A percentile compares a stretch with the other conserved stretches of the same genome.
Evolutionary conservation across 208 protist genomes (phyloP).

Genomic region (Leishmania martiniquensis): DNA sequence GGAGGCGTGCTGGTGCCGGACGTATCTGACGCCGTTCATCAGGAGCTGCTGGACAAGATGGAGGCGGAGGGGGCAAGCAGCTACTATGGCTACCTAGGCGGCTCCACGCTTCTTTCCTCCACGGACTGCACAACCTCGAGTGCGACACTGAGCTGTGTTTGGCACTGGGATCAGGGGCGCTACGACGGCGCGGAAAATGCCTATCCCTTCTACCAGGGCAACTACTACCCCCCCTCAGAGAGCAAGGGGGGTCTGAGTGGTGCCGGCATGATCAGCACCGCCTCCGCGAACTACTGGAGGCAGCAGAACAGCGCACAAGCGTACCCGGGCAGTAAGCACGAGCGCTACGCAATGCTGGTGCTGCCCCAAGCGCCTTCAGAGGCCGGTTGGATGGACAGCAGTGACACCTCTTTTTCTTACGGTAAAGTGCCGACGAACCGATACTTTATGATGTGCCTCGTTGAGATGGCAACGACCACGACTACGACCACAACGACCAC

Average conservation of each 20-base stretch:
- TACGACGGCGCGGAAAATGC: constrained; percentile 2
- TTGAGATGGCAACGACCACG: neutral
- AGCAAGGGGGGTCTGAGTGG: neutral
- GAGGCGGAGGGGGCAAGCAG: too few relatives aligned
- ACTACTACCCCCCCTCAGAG: neutral
- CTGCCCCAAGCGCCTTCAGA: neutral
- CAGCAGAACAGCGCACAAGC: neutral
- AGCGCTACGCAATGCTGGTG: constrained; percentile 10
- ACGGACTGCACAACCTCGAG: neutral
- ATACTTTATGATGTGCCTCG: constrained; percentile 8
- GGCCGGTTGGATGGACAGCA: constrained; percentile 7
- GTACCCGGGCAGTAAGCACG: neutral
- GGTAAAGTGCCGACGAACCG: neutral
- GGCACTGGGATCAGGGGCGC: constrained; percentile 14
- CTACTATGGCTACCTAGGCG: constrained; percentile 9
- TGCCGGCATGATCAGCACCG: constrained; percentile 2
- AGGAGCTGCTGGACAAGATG: neutral
- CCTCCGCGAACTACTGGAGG: constrained; percentile 3
- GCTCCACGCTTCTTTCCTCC: constrained; percentile 10
- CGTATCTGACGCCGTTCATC: constrained; percentile 1
- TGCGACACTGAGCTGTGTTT: neutral
- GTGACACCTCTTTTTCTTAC: neutral
- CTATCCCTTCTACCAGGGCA: constrained; percentile 14
- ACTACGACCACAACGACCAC: neutral
- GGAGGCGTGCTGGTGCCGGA: constrained; percentile 8